Conservation (phyloP, 1,284 basidiomycete genomes). For the Cutaneotrichosporon cavernicola region DNA sequence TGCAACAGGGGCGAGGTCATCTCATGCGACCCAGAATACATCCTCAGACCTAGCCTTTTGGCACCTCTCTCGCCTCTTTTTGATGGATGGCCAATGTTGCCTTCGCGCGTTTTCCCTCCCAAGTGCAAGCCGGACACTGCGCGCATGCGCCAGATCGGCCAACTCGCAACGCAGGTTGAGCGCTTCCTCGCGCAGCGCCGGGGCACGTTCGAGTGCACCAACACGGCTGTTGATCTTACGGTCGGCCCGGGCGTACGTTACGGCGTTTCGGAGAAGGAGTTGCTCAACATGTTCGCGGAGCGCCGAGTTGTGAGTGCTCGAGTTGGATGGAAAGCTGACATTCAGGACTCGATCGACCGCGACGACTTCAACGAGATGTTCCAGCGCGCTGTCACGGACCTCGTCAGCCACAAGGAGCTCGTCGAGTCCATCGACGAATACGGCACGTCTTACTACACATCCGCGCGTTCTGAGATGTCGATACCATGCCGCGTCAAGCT, state of each 20-base stretch:
- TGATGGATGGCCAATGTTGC: conserved; percentile 74
- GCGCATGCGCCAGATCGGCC: conserved; percentile 73
- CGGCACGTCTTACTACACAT: conserved; percentile 77
- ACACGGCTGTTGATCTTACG: background rate
- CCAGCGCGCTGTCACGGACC: conserved; percentile 72
- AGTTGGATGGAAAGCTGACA: conserved; percentile 12
- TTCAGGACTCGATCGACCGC: conserved; percentile 35
- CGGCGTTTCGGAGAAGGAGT: conserved; percentile 63
- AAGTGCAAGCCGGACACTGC: conserved; percentile 78
- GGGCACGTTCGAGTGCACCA: conserved; percentile 67
- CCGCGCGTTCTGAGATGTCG: conserved; percentile 68
- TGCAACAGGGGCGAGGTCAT: conserved; percentile 65
- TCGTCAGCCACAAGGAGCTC: conserved; percentile 77
- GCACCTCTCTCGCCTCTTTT: conserved; percentile 46
- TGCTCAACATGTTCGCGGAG: conserved; percentile 43
- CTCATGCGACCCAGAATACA: conserved; percentile 71
- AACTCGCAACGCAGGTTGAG: conserved; percentile 72
- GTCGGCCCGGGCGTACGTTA: conserved; percentile 68
- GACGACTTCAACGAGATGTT: conserved; percentile 49
- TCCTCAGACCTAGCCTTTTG: conserved; percentile 55
- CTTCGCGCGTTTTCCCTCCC: conserved; percentile 75
- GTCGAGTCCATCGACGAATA: conserved; percentile 66
- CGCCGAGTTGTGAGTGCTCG: conserved; percentile 36
- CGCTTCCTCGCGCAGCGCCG: conserved; percentile 65
- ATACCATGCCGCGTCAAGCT: conserved; percentile 70